Percentiles rank a stretch among this genome's conserved stretches.
Evolutionary conservation across 306 rosid genomes (phyloP).

Genomic region (Begonia fuchsioides): DNA sequence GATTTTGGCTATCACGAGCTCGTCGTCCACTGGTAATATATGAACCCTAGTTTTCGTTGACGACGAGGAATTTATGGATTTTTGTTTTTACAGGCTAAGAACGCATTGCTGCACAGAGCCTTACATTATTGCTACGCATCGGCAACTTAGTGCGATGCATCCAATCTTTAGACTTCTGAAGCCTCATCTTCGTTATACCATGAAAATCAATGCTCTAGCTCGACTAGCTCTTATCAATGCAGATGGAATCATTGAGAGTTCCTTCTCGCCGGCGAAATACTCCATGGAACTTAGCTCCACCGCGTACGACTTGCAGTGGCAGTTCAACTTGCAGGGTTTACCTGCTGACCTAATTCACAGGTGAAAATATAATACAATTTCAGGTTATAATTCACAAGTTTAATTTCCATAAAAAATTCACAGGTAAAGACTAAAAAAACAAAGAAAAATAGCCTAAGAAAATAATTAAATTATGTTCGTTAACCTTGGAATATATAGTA

Average conservation of each 20-base stretch:
- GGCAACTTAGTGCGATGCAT: slow-evolving; percentile 75
- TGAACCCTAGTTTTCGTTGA: too few species aligned
- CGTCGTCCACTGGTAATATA: slow-evolving; percentile 58
- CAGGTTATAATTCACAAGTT: too few species aligned
- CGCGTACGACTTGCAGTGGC: slow-evolving; percentile 22
- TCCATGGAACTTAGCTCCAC: slow-evolving; percentile 15
- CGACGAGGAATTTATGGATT: too few species aligned
- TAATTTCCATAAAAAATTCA: too few species aligned
- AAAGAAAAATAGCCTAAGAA: too few species aligned
- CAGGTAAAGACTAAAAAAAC: too few species aligned
- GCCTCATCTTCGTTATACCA: slow-evolving; percentile 85
- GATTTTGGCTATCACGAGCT: slow-evolving; percentile 80
- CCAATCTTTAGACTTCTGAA: slow-evolving; percentile 62
- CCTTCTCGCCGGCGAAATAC: slow-evolving; percentile 19
- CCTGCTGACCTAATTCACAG: slow-evolving; percentile 27
- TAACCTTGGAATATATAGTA: too few species aligned
- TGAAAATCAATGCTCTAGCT: slow-evolving; percentile 84
- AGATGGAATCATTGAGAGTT: slow-evolving; percentile 27
- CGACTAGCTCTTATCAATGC: slow-evolving; percentile 48
- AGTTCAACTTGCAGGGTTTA: slow-evolving; percentile 21
- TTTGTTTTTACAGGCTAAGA: slow-evolving; percentile 36
- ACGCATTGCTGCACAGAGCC: slow-evolving; percentile 77
- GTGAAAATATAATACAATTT: neutral
- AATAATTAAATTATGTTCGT: too few species aligned
- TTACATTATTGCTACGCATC: slow-evolving; percentile 59